A percentile compares a stretch with the other conserved stretches of the same genome.
These are phyloP conservation scores for Xylaria longipes DNA, from an alignment of 495 filamentous ascomycete genomes.

Conservation along the genomic window DNA sequence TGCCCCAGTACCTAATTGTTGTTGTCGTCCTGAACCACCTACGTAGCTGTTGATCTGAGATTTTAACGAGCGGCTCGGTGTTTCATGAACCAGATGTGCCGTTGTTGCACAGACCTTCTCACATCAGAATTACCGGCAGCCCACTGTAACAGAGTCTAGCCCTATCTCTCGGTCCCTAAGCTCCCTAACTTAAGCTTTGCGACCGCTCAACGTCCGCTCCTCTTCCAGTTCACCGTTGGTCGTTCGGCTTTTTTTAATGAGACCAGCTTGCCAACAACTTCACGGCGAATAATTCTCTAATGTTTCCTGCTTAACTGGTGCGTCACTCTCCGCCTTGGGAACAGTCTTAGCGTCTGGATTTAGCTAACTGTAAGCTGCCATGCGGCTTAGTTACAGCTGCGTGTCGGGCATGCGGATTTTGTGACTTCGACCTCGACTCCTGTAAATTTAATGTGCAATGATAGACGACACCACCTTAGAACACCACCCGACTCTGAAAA, in stretches of 20 bases:
- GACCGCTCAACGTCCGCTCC: constrained; percentile 2
- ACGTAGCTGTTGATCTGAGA: not conserved
- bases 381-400: not conserved
- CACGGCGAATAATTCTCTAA: constrained; percentile 11
- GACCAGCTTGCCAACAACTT: not conserved
- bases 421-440: constrained; percentile 10
- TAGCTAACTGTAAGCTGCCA: constrained; percentile 12
- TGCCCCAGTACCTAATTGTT: not conserved
- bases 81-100: constrained; percentile 20
- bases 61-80: constrained; percentile 11
- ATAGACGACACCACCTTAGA: constrained; percentile 16
- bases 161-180: not conserved
- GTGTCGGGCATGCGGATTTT: constrained; percentile 18
- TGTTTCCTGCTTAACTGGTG: constrained; percentile 20
- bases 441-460: constrained; percentile 26
- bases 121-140: constrained; percentile 17
- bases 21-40: not conserved
- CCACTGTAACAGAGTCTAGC: constrained; percentile 10
- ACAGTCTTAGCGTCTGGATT: not conserved
- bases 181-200: constrained; percentile 12
- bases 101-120: constrained; percentile 21
- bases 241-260: not conserved
- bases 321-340: not conserved
- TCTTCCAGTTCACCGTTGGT: constrained; percentile 1
- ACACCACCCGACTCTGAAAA: not conserved